These are phyloP conservation scores for Nakazawaea holstii DNA, from an alignment of 805 yeast species.

Conservation along the genomic window DNA sequence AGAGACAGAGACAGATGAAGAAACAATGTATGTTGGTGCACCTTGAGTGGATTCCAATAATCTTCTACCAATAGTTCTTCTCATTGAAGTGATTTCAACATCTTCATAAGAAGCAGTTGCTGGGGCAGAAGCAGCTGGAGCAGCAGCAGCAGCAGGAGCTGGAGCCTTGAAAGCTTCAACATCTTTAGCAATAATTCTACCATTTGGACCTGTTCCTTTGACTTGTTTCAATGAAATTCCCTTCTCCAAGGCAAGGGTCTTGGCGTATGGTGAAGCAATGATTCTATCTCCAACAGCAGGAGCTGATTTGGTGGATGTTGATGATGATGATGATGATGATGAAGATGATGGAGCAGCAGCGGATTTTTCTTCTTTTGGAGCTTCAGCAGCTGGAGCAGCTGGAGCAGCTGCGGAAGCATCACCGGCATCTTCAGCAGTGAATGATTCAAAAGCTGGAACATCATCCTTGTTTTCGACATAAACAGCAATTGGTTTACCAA, in stretches of 20 bases:
- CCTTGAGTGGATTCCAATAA: slow-evolving; percentile 78
- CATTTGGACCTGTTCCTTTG: slow-evolving; percentile 91
- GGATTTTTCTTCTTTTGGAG: slow-evolving; percentile 27
- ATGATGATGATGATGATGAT: slow-evolving; percentile 23
- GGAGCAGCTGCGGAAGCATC: slow-evolving; percentile 39
- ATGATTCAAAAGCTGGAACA: slow-evolving; percentile 83
- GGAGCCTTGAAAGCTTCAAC: slow-evolving; percentile 65
- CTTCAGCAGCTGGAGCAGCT: slow-evolving; percentile 33
- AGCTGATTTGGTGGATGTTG: slow-evolving; percentile 32
- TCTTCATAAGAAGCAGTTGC: slow-evolving; percentile 61
- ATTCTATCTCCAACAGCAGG: slow-evolving; percentile 53
- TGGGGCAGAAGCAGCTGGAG: slow-evolving; percentile 44
- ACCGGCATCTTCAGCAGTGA: slow-evolving; percentile 79
- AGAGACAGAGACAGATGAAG: slow-evolving; percentile 79
- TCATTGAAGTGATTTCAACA: slow-evolving; percentile 84
- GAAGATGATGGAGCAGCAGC: slow-evolving; percentile 22
- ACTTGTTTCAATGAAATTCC: slow-evolving; percentile 83
- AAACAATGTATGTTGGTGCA: slow-evolving; percentile 89
- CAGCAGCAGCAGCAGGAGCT: slow-evolving; percentile 34
- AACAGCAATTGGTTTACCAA: slow-evolving; percentile 94
- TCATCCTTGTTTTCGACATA: slow-evolving; percentile 84
- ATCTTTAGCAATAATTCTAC: slow-evolving; percentile 89
- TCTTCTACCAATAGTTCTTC: slow-evolving; percentile 89
- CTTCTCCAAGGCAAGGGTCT: slow-evolving; percentile 84
- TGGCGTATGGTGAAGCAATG: slow-evolving; percentile 93